A percentile compares a stretch with the other conserved stretches of the same genome.
Evolutionary conservation across 768 basidiomycete genomes (phyloP).

Genomic region (Terana coerulea): DNA sequence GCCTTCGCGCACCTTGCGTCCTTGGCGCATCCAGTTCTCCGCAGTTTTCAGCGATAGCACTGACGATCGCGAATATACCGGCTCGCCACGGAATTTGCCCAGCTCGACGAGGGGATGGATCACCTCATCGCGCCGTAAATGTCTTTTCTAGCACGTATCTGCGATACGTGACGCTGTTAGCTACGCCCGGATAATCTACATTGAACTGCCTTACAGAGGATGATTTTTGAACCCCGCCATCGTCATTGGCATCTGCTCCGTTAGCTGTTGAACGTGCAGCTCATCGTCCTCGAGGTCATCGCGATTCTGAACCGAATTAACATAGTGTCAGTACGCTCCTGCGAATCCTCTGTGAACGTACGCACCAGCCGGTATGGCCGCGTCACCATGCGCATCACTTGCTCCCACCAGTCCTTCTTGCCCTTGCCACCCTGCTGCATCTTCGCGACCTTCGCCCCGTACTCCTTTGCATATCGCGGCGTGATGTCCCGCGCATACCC

Average conservation of each 20-base stretch:
- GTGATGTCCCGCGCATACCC: slow-evolving; percentile 91
- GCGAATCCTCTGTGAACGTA: too few species aligned
- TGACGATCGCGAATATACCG: slow-evolving; percentile 82
- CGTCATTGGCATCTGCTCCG: slow-evolving; percentile 91
- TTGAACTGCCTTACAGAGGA: slow-evolving; percentile 60
- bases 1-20: slow-evolving; percentile 65
- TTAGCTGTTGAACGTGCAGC: slow-evolving; percentile 67
- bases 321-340: slow-evolving; percentile 3
- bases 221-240: slow-evolving; percentile 94
- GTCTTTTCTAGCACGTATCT: slow-evolving; percentile 84
- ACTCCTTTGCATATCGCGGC: slow-evolving; percentile 79
- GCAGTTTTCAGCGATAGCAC: slow-evolving; percentile 86
- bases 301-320: slow-evolving; percentile 68
- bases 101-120: slow-evolving; percentile 78
- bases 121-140: slow-evolving; percentile 84
- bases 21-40: slow-evolving; percentile 94
- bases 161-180: background rate
- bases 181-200: background rate
- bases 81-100: slow-evolving; percentile 89
- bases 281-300: slow-evolving; percentile 94
- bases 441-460: slow-evolving; percentile 76
- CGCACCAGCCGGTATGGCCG: slow-evolving; percentile 82
- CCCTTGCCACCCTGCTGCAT: slow-evolving; percentile 67
- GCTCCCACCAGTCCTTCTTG: slow-evolving; percentile 84
- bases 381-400: slow-evolving; percentile 55